Conservation (phyloP, 1,139 yeast species). For the Pichia sp. region DNA sequence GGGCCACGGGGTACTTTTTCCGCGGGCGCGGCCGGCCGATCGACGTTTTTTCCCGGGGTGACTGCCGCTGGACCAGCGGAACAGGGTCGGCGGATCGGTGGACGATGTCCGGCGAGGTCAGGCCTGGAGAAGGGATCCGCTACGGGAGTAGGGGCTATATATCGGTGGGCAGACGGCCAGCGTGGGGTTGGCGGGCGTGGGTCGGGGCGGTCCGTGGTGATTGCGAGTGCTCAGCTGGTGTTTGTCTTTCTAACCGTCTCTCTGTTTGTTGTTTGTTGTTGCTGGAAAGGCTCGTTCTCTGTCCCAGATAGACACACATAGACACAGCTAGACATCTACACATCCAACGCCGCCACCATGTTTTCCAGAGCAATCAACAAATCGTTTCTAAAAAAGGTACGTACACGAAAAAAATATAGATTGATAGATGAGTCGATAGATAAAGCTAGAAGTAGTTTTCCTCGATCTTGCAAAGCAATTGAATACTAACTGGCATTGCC, state of each 20-base stretch:
- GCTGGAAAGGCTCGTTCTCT: not conserved
- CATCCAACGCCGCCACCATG: conserved; percentile 13
- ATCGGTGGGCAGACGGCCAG: not conserved
- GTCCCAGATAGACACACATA: not conserved
- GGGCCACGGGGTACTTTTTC: too few relatives aligned
- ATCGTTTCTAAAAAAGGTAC: conserved; percentile 19
- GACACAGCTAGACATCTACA: too few relatives aligned
- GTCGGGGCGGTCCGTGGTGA: not conserved
- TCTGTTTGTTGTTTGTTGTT: too few relatives aligned
- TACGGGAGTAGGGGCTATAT: too few relatives aligned
- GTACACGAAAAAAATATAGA: conserved; percentile 3
- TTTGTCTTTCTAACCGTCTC: not conserved
- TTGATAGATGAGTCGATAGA: not conserved
- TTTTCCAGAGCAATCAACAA: conserved; percentile 23
- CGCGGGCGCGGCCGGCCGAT: too few relatives aligned
- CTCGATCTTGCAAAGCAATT: too few relatives aligned
- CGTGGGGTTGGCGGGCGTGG: not conserved
- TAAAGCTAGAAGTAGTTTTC: not conserved
- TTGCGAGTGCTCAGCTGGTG: not conserved
- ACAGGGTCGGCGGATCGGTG: conserved; percentile 10
- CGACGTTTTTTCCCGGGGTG: too few relatives aligned
- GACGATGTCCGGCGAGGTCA: conserved; percentile 1
- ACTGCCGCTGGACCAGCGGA: not conserved
- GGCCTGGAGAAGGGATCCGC: too few relatives aligned
- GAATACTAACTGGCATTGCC: not conserved